Evolutionary conservation across 1,284 basidiomycete genomes (phyloP).

Genomic region (Peniophora sp.): DNA sequence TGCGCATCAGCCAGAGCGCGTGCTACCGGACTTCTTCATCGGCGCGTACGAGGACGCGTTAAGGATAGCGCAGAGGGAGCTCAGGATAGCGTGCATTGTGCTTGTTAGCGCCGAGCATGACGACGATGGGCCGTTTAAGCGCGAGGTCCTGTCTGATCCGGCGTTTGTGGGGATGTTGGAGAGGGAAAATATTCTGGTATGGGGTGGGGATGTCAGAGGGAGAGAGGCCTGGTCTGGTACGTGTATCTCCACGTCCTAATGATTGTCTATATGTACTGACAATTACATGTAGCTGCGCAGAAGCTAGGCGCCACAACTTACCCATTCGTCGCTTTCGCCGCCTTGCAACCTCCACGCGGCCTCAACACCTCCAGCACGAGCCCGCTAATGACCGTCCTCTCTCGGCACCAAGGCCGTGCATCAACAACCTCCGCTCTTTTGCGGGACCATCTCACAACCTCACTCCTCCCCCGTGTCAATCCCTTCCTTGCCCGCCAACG

Average conservation of each 20-base stretch:
- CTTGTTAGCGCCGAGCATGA: conserved; percentile 91
- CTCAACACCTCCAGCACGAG: conserved; percentile 33
- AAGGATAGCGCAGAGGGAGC: conserved; percentile 60
- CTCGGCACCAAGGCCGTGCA: conserved; percentile 69
- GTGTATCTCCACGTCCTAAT: conserved; percentile 18
- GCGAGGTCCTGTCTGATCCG: conserved; percentile 64
- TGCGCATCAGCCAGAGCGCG: conserved; percentile 21
- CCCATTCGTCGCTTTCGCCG: conserved; percentile 87
- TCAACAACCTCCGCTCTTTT: conserved; percentile 61
- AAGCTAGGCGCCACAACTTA: conserved; percentile 87
- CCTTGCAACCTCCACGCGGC: conserved; percentile 67
- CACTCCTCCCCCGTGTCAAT: conserved; percentile 71
- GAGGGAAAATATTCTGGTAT: conserved; percentile 68
- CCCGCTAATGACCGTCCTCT: conserved; percentile 68
- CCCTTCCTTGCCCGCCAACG: conserved; percentile 66
- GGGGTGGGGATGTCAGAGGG: conserved; percentile 81
- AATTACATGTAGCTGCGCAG: conserved; percentile 52
- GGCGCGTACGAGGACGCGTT: conserved; percentile 83
- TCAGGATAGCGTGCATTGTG: conserved; percentile 72
- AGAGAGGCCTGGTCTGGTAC: conserved; percentile 79
- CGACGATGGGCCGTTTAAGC: conserved; percentile 81
- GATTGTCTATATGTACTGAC: background rate
- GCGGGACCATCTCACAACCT: conserved; percentile 54
- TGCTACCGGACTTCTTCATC: conserved; percentile 74
- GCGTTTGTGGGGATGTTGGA: conserved; percentile 60